A percentile compares a stretch with the other conserved stretches of the same genome.
Evolutionary conservation across 1,139 yeast genomes (phyloP).

Genomic region (Groenewaldozyma auringiensis): DNA sequence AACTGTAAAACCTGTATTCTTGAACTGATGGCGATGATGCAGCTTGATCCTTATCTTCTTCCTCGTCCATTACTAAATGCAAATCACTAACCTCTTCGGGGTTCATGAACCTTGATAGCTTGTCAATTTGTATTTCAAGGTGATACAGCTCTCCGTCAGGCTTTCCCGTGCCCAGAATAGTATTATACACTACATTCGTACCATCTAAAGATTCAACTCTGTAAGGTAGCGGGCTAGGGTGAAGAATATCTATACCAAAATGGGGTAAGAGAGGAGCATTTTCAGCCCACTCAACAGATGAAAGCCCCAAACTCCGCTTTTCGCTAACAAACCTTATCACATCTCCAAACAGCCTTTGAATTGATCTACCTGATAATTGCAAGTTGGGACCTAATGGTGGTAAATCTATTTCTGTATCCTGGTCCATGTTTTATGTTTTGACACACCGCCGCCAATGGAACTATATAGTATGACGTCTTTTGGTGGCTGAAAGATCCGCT

Average conservation of each 20-base stretch:
- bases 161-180: slow-evolving; percentile 12
- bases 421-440: too few species aligned
- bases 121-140: slow-evolving; percentile 14
- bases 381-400: slow-evolving; percentile 4
- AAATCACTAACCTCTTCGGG: slow-evolving; percentile 14
- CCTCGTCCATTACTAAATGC: slow-evolving; percentile 13
- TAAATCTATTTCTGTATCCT: not conserved
- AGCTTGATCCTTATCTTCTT: not conserved
- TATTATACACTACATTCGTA: slow-evolving; percentile 10
- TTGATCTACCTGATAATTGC: slow-evolving; percentile 20
- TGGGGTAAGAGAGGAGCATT: slow-evolving; percentile 7
- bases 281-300: slow-evolving; percentile 16
- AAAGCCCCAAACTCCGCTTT: slow-evolving; percentile 14
- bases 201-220: slow-evolving; percentile 13
- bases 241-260: slow-evolving; percentile 12
- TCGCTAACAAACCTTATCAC: slow-evolving; percentile 19
- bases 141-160: slow-evolving; percentile 15
- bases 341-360: slow-evolving; percentile 25
- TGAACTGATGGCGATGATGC: not conserved
- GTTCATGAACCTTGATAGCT: not conserved
- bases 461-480: not conserved
- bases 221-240: slow-evolving; percentile 12
- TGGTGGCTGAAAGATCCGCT: not conserved
- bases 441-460: not conserved
- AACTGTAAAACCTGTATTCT: slow-evolving; percentile 17